These are phyloP conservation scores for Barnettozyma hawaiiensis DNA, from an alignment of 1,139 yeast species.

Conservation along the genomic window DNA sequence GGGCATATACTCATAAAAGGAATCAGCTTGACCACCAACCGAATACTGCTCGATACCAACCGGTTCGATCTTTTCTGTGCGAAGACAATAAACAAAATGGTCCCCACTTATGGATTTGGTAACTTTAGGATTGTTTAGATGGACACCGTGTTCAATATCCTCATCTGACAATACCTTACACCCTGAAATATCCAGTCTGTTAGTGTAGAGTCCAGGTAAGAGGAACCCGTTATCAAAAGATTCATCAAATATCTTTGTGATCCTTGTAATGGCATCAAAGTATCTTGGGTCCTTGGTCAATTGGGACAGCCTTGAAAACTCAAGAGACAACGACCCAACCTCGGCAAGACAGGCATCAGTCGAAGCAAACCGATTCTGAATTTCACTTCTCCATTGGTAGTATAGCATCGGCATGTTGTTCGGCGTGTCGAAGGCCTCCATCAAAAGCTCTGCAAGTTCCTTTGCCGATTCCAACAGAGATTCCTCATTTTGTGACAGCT, in stretches of 20 bases:
- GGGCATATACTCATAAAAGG: slow-evolving; percentile 63
- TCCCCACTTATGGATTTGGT: slow-evolving; percentile 29
- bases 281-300: slow-evolving; percentile 54
- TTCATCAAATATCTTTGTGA: slow-evolving; percentile 35
- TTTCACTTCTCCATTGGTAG: slow-evolving; percentile 48
- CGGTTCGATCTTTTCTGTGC: slow-evolving; percentile 21
- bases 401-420: slow-evolving; percentile 63
- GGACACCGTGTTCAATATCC: slow-evolving; percentile 29
- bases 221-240: slow-evolving; percentile 30
- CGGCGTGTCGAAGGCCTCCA: slow-evolving; percentile 68
- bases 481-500: slow-evolving; percentile 52
- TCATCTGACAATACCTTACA: slow-evolving; percentile 32
- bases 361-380: slow-evolving; percentile 42
- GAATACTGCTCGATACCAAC: slow-evolving; percentile 24
- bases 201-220: slow-evolving; percentile 40
- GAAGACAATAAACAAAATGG: slow-evolving; percentile 28
- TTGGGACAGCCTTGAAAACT: slow-evolving; percentile 62
- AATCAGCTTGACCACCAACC: slow-evolving; percentile 62
- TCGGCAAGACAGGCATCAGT: slow-evolving; percentile 55
- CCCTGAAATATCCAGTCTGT: slow-evolving; percentile 44
- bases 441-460: slow-evolving; percentile 58
- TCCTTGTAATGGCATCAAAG: slow-evolving; percentile 40
- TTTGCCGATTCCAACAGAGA: slow-evolving; percentile 51
- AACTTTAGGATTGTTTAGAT: slow-evolving; percentile 28
- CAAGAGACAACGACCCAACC: slow-evolving; percentile 62